Conservation (phyloP, 2,329 filamentous ascomycete genomes). For the Neonectria magnoliae region DNA sequence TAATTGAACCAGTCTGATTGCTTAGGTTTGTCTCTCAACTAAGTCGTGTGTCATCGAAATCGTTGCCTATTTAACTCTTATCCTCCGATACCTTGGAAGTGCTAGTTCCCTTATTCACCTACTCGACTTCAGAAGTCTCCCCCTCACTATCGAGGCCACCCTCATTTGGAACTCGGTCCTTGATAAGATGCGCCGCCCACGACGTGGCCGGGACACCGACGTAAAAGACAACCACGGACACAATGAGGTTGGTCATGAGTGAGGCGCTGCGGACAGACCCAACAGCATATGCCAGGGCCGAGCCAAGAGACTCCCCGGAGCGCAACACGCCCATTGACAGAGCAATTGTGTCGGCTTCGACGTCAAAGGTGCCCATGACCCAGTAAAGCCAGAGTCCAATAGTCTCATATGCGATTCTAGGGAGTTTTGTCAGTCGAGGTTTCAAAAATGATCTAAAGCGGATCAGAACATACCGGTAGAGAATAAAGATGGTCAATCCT, state of each 20-base stretch:
- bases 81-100: too few species aligned
- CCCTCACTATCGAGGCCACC: too few species aligned
- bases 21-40: too few species aligned
- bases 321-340: conserved; percentile 2
- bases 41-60: too few species aligned
- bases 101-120: too few species aligned
- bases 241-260: conserved; percentile 7
- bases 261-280: conserved; percentile 1
- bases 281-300: conserved; percentile 3
- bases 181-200: conserved; percentile 1
- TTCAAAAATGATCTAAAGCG: neutral
- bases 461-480: neutral
- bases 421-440: neutral
- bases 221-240: conserved; percentile 2
- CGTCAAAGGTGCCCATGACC: conserved; percentile 3
- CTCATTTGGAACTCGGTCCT: neutral
- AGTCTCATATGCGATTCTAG: neutral
- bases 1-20: too few species aligned
- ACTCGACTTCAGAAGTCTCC: too few species aligned
- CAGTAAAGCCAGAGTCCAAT: conserved; percentile 8
- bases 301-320: conserved; percentile 1
- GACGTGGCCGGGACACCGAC: neutral
- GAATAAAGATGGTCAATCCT: conserved; percentile 1
- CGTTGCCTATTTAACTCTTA: too few species aligned
- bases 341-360: neutral